Evolutionary conservation across 2,329 filamentous ascomycete genomes (phyloP).

Genomic region (Rutstroemia sydowiana): DNA sequence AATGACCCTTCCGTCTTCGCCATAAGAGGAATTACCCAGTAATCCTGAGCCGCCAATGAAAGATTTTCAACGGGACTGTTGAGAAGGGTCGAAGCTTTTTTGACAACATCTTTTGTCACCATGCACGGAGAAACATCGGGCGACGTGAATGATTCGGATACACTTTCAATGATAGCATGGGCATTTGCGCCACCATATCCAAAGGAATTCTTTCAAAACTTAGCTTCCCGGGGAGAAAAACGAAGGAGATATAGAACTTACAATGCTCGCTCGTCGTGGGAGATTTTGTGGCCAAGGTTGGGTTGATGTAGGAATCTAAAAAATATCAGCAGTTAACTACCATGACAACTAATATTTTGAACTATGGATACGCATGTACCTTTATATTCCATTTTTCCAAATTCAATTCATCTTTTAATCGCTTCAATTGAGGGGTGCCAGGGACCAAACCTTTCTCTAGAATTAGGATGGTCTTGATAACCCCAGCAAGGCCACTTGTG

Average conservation of each 20-base stretch:
- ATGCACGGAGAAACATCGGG: no score
- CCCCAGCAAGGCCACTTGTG: slow-evolving; percentile 32
- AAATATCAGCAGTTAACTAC: no score
- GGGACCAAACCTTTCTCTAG: slow-evolving; percentile 20
- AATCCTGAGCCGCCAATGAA: no score
- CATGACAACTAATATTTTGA: neutral
- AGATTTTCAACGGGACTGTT: no score
- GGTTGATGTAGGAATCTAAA: neutral
- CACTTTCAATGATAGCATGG: slow-evolving; percentile 20
- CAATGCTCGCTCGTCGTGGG: neutral
- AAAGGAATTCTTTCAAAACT: slow-evolving; percentile 1
- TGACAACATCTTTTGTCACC: no score
- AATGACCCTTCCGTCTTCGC: no score
- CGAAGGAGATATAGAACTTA: neutral
- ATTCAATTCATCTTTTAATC: slow-evolving; percentile 7
- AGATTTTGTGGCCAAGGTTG: neutral
- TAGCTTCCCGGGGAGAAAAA: neutral
- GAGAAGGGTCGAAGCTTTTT: no score
- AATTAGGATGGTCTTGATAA: slow-evolving; percentile 38
- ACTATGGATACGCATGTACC: neutral
- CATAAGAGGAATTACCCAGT: no score
- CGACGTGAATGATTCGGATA: slow-evolving; percentile 5
- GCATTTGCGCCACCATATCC: slow-evolving; percentile 16
- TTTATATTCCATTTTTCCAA: neutral
- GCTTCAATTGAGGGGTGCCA: slow-evolving; percentile 11